Evolutionary conservation across 2,329 filamentous ascomycete species (phyloP).

Genomic region (Fusarium sp.): DNA sequence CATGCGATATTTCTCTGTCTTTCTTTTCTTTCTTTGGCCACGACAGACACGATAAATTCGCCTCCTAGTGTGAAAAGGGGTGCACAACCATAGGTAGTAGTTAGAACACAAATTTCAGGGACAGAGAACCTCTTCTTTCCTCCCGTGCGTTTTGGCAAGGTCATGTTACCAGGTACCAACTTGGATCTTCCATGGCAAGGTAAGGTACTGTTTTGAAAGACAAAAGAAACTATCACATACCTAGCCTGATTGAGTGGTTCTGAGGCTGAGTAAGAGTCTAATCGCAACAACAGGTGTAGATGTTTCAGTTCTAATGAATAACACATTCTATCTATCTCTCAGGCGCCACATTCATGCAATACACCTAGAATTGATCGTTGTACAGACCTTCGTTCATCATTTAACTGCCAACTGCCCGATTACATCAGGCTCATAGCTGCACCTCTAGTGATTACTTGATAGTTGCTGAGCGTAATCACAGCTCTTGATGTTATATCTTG

Average conservation of each 20-base stretch:
- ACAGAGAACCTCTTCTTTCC: background rate
- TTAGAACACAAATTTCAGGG: background rate
- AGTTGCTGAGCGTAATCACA: background rate
- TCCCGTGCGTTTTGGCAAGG: background rate
- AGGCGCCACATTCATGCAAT: background rate
- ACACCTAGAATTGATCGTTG: conserved; percentile 1
- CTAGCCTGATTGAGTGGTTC: background rate
- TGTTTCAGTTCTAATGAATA: background rate
- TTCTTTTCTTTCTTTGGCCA: background rate
- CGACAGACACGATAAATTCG: background rate
- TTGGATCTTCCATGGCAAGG: background rate
- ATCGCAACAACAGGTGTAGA: background rate
- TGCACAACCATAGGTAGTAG: background rate
- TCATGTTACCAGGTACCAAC: background rate
- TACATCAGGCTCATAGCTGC: background rate
- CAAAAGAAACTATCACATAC: background rate
- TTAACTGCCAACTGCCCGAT: background rate
- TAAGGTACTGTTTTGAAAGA: background rate
- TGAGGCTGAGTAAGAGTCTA: conserved; percentile 4
- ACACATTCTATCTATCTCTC: background rate
- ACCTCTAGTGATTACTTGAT: no score
- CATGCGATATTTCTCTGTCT: background rate
- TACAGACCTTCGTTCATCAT: conserved; percentile 1
- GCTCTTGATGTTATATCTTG: background rate
- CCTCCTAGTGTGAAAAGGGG: background rate